Evolutionary conservation across 2,329 filamentous ascomycete genomes (phyloP), one percentile per base, ranked within the genome.

Genomic region (Diaporthe vaccinii): DNA sequence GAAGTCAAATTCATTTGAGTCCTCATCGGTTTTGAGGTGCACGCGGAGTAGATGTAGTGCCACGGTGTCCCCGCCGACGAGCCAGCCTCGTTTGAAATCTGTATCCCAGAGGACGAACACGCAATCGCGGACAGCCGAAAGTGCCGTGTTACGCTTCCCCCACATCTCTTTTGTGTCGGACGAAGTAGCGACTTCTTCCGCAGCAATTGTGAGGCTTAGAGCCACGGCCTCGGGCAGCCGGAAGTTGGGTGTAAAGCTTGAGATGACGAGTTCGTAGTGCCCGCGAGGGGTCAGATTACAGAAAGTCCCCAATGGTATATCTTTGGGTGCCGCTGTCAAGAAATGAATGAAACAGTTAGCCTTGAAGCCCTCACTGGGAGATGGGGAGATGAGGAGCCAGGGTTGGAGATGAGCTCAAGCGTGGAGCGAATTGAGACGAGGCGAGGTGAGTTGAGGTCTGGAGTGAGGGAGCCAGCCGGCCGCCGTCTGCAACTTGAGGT

Each of bases 131-230:
- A 62, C 12, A 4, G 14, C 5, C 0, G 3, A 25, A 7, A 62
- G n/a, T 10, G 7, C 1, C 20, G 6, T 0, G 2, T 62, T 17
- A 28, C 39, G 58, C 8, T 14, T 4, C n/a, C 2, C 6, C 10
- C 9, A 7, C 58, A 28, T 62, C 6, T 10, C n/a, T 6, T 17
- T 12, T 25, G 10, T 28, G 51, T 53, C 20, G n/a, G 51, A n/a
- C 9, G n/a, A 10, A 6, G 10, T 53, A 12, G 14, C 8, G 15
- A 12, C 15, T 31, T 41, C 20, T 31, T 62, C 59, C 4, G 17
- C 25, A 1, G 12, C 15, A 20, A 62, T 0, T 3, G 14, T 8
- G 1, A 9, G 5, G 7, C n/a, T 4, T 5, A 22, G 0, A 28
- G n/a, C 3, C 6, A 2, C 17, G 15, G 3, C 5, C n/a, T 1